phyloP scores from a whole-genome alignment of 176 grass and related monocot genomes.

The Pontederia paniculata region DNA sequence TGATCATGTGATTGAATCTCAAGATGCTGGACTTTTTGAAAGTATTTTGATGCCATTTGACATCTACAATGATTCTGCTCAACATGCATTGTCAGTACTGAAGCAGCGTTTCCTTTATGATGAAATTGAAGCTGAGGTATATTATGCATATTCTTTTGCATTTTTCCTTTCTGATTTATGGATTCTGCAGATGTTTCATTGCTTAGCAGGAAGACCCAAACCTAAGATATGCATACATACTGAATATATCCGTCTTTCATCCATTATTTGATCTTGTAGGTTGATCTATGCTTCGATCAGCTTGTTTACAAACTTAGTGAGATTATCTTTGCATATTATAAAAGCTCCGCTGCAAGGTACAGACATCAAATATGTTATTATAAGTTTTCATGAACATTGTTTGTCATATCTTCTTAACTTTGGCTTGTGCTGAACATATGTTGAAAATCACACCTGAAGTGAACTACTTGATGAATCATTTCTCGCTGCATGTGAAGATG shows the following conservation, averaged over 20 bases:
- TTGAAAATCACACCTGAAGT: slow-evolving; percentile 27
- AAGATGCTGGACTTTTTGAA: slow-evolving; percentile 94
- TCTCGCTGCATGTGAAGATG: slow-evolving; percentile 72
- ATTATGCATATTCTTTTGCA: slow-evolving; percentile 2
- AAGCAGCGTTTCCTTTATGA: slow-evolving; percentile 99
- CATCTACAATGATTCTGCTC: slow-evolving; percentile 98
- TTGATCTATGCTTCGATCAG: slow-evolving; percentile 92
- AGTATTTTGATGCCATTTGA: slow-evolving; percentile 98
- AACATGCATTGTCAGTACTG: slow-evolving; percentile 79
- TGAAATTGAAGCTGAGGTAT: slow-evolving; percentile 99
- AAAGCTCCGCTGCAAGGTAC: slow-evolving; percentile 89
- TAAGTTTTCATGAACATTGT: background rate
- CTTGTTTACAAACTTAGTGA: slow-evolving; percentile 95
- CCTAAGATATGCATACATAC: background rate
- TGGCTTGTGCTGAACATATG: background rate
- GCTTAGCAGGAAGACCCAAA: background rate
- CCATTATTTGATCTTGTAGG: slow-evolving; percentile 34
- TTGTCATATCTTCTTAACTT: background rate
- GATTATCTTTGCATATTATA: slow-evolving; percentile 96
- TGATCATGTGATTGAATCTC: slow-evolving; percentile 69
- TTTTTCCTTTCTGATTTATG: background rate
- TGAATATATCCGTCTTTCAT: no score
- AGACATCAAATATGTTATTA: slow-evolving; percentile 20
- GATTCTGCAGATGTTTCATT: no score
- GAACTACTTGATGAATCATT: slow-evolving; percentile 89